Base-by-base conservation (phyloP, 495 filamentous ascomycete species). In the Geopyxis carbonaria region DNA sequence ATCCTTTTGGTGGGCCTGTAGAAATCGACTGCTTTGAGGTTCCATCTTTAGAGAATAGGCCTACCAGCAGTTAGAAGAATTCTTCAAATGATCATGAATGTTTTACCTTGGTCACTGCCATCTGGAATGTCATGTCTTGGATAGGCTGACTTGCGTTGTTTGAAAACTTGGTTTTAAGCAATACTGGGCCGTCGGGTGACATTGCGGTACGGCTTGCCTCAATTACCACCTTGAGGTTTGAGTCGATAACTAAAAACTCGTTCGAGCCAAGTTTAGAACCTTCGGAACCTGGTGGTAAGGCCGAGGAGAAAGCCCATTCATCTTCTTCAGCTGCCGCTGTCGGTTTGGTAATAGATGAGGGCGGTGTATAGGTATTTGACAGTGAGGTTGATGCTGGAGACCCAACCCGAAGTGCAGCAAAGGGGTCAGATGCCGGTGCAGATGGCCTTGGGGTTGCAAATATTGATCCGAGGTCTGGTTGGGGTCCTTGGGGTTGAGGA, bases 101-200 rank as follows among this genome's bases (percentile, higher is more conserved):
- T n/a, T n/a, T n/a, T 62, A 92, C 89, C 72, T 85, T 94, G 24
- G 86, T 86, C 5, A 93, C 87, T 2, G 89, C 89, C 38, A 87
- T 67, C 57, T 91, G 80, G 54, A 94, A 93, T 32, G 85, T 83
- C 27, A 95, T 62, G 32, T 91, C 82, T 0, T 69, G 65, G 27
- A 97, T 68, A 0, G 69, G 65, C 46, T 77, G 69, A 18, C 67
- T 63, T 2, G 75, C 78, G 37, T 69, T 73, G 50, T 92, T 95
- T 11, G 80, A 84, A 51, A 94, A 93, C 6, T 60, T 57, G 19
- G 71, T 75, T 25, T 65, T 61, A 22, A 81, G 64, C 15, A 69
- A 57, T 23, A 80, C 66, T 14, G 67, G 64, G 8, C 64, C 61
- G 55, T 55, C 68, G 51, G 45, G 53, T 57, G 65, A 57, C 2